Evolutionary conservation across 768 basidiomycete genomes (phyloP).

Genomic region (Lentinula sp.): DNA sequence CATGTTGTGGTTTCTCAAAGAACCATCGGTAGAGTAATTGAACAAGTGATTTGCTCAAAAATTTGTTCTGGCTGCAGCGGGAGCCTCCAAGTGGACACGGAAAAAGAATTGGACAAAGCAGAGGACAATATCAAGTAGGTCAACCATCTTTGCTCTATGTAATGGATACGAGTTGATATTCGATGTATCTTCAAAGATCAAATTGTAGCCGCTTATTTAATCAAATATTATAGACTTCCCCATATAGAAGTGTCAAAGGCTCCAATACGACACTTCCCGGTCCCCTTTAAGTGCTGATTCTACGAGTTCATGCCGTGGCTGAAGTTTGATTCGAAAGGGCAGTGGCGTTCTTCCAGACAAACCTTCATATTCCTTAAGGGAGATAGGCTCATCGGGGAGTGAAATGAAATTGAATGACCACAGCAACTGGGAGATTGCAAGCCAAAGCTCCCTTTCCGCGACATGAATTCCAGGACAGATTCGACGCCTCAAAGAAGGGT

Average conservation of each 20-base stretch:
- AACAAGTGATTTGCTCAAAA: too few relatives aligned
- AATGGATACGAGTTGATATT: too few relatives aligned
- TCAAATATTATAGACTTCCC: too few relatives aligned
- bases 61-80: too few relatives aligned
- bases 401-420: slow-evolving; percentile 25
- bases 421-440: slow-evolving; percentile 27
- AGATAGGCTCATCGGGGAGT: slow-evolving; percentile 25
- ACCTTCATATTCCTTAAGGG: slow-evolving; percentile 27
- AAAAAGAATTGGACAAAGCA: too few relatives aligned
- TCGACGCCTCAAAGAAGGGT: slow-evolving; percentile 13
- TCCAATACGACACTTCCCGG: slow-evolving; percentile 4
- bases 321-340: slow-evolving; percentile 18
- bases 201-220: too few relatives aligned
- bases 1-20: too few relatives aligned
- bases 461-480: slow-evolving; percentile 26
- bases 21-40: too few relatives aligned
- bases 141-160: too few relatives aligned
- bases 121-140: too few relatives aligned
- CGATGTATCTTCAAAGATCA: too few relatives aligned
- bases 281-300: slow-evolving; percentile 3
- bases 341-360: slow-evolving; percentile 25
- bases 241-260: neutral
- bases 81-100: too few relatives aligned
- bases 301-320: slow-evolving; percentile 10
- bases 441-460: slow-evolving; percentile 27